Percentiles rank a stretch among this genome's conserved stretches.
These are phyloP conservation scores for Trichopus zeylanicus DNA, from an alignment of 116 monocot species.

Conservation along the genomic window DNA sequence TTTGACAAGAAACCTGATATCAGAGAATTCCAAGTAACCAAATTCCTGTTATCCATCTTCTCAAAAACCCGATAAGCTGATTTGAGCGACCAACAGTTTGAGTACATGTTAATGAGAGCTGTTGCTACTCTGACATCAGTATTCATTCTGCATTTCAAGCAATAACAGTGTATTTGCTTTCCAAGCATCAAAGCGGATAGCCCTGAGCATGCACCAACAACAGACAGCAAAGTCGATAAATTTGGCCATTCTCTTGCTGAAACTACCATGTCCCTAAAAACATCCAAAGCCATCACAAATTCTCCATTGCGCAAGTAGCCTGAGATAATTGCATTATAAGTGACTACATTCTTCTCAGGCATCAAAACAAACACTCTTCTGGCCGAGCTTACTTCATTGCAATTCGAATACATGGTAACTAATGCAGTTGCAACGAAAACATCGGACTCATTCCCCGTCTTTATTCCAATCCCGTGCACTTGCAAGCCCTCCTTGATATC, in stretches of 20 bases:
- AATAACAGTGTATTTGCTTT: slow-evolving; percentile 28
- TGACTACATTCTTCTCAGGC: slow-evolving; percentile 13
- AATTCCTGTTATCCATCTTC: slow-evolving; percentile 14
- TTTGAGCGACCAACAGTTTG: slow-evolving; percentile 14
- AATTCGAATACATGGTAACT: slow-evolving; percentile 29
- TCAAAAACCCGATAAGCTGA: slow-evolving; percentile 25
- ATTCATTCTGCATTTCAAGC: slow-evolving; percentile 8
- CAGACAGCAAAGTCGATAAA: slow-evolving; percentile 16
- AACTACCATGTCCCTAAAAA: slow-evolving; percentile 11
- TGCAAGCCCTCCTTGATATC: slow-evolving; percentile 13
- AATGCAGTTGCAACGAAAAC: slow-evolving; percentile 25
- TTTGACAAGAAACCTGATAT: slow-evolving; percentile 22
- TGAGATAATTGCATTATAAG: slow-evolving; percentile 32
- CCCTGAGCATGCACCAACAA: slow-evolving; percentile 18
- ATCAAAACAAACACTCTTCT: slow-evolving; percentile 12
- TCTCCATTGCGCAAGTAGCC: slow-evolving; percentile 7
- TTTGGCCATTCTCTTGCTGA: not conserved
- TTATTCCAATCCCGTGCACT: slow-evolving; percentile 22
- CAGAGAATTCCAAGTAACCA: slow-evolving; percentile 28
- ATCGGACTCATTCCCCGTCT: slow-evolving; percentile 23
- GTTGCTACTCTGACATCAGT: slow-evolving; percentile 27
- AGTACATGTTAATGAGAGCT: slow-evolving; percentile 26
- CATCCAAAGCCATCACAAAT: slow-evolving; percentile 14
- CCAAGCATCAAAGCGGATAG: slow-evolving; percentile 11
- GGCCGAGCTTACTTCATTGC: slow-evolving; percentile 14